phyloP scores from a whole-genome alignment of 495 filamentous ascomycete species.

The Haplographium delicatum region DNA sequence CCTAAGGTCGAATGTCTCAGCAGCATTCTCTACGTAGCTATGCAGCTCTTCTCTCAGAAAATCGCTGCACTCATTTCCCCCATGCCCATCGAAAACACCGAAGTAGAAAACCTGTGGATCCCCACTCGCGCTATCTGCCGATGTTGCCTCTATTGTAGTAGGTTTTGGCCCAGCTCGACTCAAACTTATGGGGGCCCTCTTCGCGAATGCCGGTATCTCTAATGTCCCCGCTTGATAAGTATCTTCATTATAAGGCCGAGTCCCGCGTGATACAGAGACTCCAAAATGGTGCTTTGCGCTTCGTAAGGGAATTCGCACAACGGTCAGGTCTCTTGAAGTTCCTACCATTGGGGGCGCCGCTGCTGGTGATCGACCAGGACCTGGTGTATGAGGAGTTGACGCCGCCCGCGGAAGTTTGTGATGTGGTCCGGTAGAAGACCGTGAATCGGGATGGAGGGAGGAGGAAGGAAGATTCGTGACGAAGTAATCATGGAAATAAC shows the following conservation, averaged over 20 bases:
- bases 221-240: conserved; percentile 92
- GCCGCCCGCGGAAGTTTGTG: conserved; percentile 82
- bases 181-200: conserved; percentile 66
- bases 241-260: conserved; percentile 86
- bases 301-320: conserved; percentile 94
- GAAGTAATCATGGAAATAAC: conserved; percentile 91
- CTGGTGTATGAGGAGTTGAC: conserved; percentile 69
- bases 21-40: conserved; percentile 78
- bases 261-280: conserved; percentile 69
- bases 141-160: conserved; percentile 47
- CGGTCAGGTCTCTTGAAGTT: conserved; percentile 69
- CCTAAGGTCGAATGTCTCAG: conserved; percentile 63
- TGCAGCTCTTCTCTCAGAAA: conserved; percentile 83
- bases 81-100: conserved; percentile 93
- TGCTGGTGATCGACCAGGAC: conserved; percentile 48
- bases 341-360: conserved; percentile 51
- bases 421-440: conserved; percentile 52
- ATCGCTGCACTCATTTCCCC: conserved; percentile 80
- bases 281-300: conserved; percentile 97
- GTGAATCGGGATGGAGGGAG: conserved; percentile 85
- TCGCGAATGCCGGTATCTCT: conserved; percentile 86
- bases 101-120: conserved; percentile 98
- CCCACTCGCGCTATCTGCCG: conserved; percentile 68
- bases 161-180: conserved; percentile 34
- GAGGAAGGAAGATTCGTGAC: conserved; percentile 91